Percentiles rank a stretch among this genome's conserved stretches.
Conservation (phyloP, 225 moss, liverwort and hornwort genomes). For the Physcomitrellopsis africana region DNA sequence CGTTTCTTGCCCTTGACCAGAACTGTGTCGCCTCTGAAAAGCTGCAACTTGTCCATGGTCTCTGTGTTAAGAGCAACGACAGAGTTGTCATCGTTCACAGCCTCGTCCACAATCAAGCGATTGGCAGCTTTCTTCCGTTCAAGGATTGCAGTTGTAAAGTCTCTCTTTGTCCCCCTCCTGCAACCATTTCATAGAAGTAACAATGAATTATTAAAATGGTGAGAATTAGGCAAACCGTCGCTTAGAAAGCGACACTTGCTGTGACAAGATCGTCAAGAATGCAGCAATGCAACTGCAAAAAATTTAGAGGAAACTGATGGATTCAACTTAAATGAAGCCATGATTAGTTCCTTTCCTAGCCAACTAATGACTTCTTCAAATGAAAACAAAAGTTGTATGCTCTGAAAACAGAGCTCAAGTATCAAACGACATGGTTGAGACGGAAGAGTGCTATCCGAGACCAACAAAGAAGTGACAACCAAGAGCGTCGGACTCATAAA, state of each 20-base stretch:
- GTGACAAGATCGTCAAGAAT: no score
- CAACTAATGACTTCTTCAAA: no score
- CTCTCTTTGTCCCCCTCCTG: slow-evolving; percentile 63
- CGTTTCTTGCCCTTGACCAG: slow-evolving; percentile 86
- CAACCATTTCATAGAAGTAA: not conserved
- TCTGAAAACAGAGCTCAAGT: no score
- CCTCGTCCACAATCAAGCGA: slow-evolving; percentile 72
- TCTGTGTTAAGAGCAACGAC: slow-evolving; percentile 72
- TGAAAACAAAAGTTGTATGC: no score
- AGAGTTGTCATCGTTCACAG: slow-evolving; percentile 73
- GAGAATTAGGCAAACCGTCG: not conserved
- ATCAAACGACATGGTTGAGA: no score
- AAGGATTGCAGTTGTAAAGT: slow-evolving; percentile 72
- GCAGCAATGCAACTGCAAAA: not conserved
- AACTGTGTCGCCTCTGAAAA: slow-evolving; percentile 74
- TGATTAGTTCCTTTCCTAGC: no score
- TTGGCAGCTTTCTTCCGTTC: slow-evolving; percentile 80
- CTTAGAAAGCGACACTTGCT: not conserved
- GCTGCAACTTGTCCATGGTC: slow-evolving; percentile 77
- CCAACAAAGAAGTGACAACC: no score
- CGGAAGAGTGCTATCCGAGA: no score
- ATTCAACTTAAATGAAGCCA: no score
- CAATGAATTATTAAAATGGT: not conserved
- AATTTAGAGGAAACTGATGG: no score
- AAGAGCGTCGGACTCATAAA: no score